Conservation (phyloP, 177 flowering plant species). For the Vitis hybrid region DNA sequence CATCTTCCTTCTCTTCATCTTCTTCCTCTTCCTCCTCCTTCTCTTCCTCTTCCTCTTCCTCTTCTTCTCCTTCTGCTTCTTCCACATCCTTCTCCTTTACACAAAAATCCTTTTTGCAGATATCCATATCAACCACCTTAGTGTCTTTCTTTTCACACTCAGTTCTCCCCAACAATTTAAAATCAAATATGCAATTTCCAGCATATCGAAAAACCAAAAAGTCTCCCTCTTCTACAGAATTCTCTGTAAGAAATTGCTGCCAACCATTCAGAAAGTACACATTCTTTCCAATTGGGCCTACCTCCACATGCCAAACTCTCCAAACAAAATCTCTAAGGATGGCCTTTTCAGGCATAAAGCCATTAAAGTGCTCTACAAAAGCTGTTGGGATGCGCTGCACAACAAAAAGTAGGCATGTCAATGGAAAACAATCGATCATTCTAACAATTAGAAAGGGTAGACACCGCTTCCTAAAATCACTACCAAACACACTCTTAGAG, state of each 20-base stretch:
- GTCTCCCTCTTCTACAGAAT: slow-evolving; percentile 16
- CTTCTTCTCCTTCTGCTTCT: background rate
- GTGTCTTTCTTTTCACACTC: slow-evolving; percentile 15
- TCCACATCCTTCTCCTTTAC: background rate
- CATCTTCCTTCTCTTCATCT: background rate
- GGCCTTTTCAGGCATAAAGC: slow-evolving; percentile 3
- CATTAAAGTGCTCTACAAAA: background rate
- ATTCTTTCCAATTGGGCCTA: background rate
- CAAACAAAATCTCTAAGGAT: slow-evolving; percentile 5
- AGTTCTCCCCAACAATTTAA: slow-evolving; percentile 17
- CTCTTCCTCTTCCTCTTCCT: background rate
- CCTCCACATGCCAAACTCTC: slow-evolving; percentile 12
- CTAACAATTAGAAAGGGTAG: no score
- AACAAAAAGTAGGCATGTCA: background rate
- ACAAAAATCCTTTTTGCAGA: background rate
- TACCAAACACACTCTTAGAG: no score
- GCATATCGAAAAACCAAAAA: slow-evolving; percentile 21
- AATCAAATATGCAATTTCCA: slow-evolving; percentile 12
- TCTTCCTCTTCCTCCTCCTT: background rate
- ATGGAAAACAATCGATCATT: background rate
- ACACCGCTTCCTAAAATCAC: no score
- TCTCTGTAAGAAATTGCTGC: slow-evolving; percentile 16
- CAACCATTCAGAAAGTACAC: slow-evolving; percentile 21
- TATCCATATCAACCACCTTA: background rate
- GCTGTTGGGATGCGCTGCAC: slow-evolving; percentile 5